A percentile compares a stretch with the other conserved stretches of the same genome.
Evolutionary conservation across 1,284 basidiomycete genomes (phyloP).

Genomic region (Xerocomus nothofagi): DNA sequence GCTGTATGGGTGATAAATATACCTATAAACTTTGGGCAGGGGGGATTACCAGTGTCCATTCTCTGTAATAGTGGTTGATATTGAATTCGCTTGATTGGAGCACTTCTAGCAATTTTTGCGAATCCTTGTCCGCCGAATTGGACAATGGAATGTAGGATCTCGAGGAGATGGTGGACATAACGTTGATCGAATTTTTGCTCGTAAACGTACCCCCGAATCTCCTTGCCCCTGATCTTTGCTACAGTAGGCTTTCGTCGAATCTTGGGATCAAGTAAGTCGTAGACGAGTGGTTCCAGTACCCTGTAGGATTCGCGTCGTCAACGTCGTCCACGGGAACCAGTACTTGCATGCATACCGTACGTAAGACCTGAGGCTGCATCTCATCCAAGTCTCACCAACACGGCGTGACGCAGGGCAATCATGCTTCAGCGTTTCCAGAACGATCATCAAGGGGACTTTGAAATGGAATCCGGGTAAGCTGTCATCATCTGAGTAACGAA

Average conservation of each 20-base stretch:
- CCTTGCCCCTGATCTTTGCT: conserved; percentile 59
- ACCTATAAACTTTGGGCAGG: conserved; percentile 1
- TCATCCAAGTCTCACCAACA: conserved; percentile 93
- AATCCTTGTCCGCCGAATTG: conserved; percentile 90
- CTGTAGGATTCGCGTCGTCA: conserved; percentile 39
- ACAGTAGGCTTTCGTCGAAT: conserved; percentile 54
- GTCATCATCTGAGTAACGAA: conserved; percentile 66
- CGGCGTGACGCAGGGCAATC: conserved; percentile 73
- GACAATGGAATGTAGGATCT: conserved; percentile 76
- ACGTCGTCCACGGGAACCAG: background rate
- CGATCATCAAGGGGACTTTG: conserved; percentile 82
- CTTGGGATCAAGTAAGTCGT: conserved; percentile 71
- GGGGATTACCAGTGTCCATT: conserved; percentile 50
- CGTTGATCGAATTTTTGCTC: conserved; percentile 78
- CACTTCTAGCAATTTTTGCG: conserved; percentile 63
- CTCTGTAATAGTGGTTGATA: conserved; percentile 59
- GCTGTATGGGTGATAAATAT: conserved; percentile 39
- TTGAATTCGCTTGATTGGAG: conserved; percentile 60
- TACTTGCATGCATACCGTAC: conserved; percentile 58
- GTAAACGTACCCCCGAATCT: conserved; percentile 68
- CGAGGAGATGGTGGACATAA: conserved; percentile 68
- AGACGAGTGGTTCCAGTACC: conserved; percentile 86
- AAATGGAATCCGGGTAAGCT: conserved; percentile 79
- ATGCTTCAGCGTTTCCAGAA: conserved; percentile 80
- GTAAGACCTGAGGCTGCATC: conserved; percentile 89